phyloP scores from a whole-genome alignment of 495 filamentous ascomycete genomes.

The Talaromyces adpressus region DNA sequence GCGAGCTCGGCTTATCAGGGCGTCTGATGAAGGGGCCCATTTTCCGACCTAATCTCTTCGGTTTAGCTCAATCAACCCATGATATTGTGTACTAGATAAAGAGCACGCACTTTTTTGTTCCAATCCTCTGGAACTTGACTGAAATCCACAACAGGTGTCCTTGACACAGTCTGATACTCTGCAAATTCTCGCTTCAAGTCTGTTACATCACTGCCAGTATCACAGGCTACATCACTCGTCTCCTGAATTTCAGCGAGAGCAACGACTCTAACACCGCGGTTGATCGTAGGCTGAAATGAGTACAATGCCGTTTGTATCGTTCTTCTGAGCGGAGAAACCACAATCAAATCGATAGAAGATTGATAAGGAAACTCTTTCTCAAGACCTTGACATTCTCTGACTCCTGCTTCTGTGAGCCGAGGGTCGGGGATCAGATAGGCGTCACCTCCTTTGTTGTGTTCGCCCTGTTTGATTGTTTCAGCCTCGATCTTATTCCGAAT shows the following conservation, averaged over 20 bases:
- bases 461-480: slow-evolving; percentile 48
- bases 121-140: slow-evolving; percentile 44
- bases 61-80: neutral
- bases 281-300: slow-evolving; percentile 42
- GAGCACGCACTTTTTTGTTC: slow-evolving; percentile 45
- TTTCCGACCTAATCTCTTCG: slow-evolving; percentile 17
- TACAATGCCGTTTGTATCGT: slow-evolving; percentile 62
- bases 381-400: slow-evolving; percentile 64
- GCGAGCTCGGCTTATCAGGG: slow-evolving; percentile 51
- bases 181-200: slow-evolving; percentile 30
- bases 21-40: slow-evolving; percentile 43
- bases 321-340: slow-evolving; percentile 64
- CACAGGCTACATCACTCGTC: slow-evolving; percentile 56
- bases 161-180: slow-evolving; percentile 24
- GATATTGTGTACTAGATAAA: neutral
- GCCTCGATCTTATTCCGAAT: slow-evolving; percentile 7
- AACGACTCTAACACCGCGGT: slow-evolving; percentile 37
- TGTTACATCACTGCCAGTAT: slow-evolving; percentile 46
- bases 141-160: slow-evolving; percentile 44
- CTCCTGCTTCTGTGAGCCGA: slow-evolving; percentile 66
- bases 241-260: slow-evolving; percentile 68
- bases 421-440: slow-evolving; percentile 75
- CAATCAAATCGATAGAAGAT: slow-evolving; percentile 49
- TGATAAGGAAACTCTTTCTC: slow-evolving; percentile 55
- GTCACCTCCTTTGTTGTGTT: slow-evolving; percentile 66